Evolutionary conservation across 495 filamentous ascomycete species (phyloP), one percentile per base, ranked within the genome.

Genomic region (Trichocladium uniseriatum): DNA sequence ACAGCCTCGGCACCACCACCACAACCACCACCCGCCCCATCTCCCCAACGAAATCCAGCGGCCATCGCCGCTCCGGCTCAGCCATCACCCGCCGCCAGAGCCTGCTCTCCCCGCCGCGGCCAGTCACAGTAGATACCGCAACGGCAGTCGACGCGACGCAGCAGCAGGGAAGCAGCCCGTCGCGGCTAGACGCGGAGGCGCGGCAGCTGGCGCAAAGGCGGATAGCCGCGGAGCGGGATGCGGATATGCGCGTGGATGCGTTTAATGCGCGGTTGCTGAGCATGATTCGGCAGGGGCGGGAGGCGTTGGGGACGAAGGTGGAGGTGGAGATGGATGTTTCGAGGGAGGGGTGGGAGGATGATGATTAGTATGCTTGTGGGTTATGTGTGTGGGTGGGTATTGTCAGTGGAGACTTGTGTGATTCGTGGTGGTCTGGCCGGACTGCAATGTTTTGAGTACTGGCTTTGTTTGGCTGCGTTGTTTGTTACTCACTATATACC

Each of bases 221-320:
- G 51, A 70, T 79, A 18, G 78, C 79, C 32, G 81, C 82, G 20
- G 89, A 95, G 54, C 73, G 80, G 38, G 87, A 92, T 55, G 79
- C 83, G 15, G 90, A 96, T 56, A 78, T 79, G 36, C 81, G 82
- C 44, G 76, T 98, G 44, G 78, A 79, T 46, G 78, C 82, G 18
- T 78, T 96, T 63, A 92, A 91, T 59, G 73, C 79, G 32, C 80
- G 82, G 56, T 67, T 96, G 21, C 79, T 83, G 56, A 81, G 76
- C 27, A 87, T 98, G 86, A 94, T 98, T 37, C 66, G 81, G 7
- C 82, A 96, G 63, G 92, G 89, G 0, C 85, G 82, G 60, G 86
- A 92, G 59, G 92, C 92, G 11, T 59, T 96, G 18, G 88, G 86
- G 10, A 85, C 87, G 28, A 89, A 72, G 43, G 73, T 89, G 15